Evolutionary conservation across 768 basidiomycete genomes (phyloP).

Genomic region (Xerocomellus intermedius): DNA sequence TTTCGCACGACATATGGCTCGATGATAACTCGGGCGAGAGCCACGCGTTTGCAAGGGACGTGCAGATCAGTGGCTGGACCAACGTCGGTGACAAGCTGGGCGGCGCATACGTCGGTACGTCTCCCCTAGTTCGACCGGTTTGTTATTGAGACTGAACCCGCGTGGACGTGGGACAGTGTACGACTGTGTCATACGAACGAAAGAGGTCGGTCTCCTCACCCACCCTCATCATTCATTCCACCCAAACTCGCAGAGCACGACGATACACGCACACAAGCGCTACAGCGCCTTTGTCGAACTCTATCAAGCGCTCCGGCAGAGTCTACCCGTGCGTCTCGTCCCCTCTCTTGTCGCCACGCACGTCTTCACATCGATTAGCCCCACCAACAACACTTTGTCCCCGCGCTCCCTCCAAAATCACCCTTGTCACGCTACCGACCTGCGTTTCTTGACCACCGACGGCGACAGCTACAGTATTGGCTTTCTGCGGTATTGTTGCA

Average conservation of each 20-base stretch:
- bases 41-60: constrained; percentile 59
- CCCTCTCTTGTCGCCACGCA: background rate
- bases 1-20: constrained; percentile 70
- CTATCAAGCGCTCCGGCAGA: constrained; percentile 43
- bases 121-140: no score
- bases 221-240: no score
- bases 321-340: constrained; percentile 49
- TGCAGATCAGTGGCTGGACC: constrained; percentile 68
- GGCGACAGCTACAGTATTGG: constrained; percentile 63
- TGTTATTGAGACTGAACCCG: background rate
- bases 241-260: constrained; percentile 44
- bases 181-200: constrained; percentile 67
- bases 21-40: constrained; percentile 57
- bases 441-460: constrained; percentile 63
- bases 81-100: constrained; percentile 64
- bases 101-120: constrained; percentile 65
- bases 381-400: constrained; percentile 47
- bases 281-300: constrained; percentile 66
- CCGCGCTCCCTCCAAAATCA: constrained; percentile 65
- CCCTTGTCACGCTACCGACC: constrained; percentile 66
- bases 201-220: constrained; percentile 40
- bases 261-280: constrained; percentile 63
- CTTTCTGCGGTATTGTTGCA: constrained; percentile 62
- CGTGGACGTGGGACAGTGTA: constrained; percentile 44
- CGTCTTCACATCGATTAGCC: constrained; percentile 29